phyloP scores from a whole-genome alignment of 345 rosid species.

The Eucalyptus cloeziana region DNA sequence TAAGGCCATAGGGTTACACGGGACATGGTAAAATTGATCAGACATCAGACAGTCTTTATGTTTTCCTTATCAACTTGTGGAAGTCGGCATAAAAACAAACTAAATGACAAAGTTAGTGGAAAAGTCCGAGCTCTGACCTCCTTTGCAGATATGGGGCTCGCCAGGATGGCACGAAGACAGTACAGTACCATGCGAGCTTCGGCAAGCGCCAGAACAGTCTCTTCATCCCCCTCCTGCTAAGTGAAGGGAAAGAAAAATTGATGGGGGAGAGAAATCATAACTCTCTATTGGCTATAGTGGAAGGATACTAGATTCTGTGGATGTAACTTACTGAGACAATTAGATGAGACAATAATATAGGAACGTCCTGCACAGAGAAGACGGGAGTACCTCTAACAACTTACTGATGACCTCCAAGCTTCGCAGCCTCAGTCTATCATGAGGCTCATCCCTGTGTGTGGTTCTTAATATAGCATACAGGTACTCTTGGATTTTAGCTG shows the following conservation, averaged over 20 bases:
- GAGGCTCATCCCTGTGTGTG: constrained; percentile 10
- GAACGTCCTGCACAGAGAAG: not conserved
- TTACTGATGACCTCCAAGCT: constrained; percentile 59
- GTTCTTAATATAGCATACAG: constrained; percentile 34
- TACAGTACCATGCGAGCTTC: constrained; percentile 22
- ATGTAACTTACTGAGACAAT: not conserved
- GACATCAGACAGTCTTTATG: not conserved
- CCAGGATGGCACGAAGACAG: constrained; percentile 37
- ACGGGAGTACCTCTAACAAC: constrained; percentile 34
- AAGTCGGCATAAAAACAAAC: not conserved
- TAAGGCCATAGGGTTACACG: not conserved
- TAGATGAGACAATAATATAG: not conserved
- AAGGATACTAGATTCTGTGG: not conserved
- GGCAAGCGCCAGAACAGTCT: constrained; percentile 27
- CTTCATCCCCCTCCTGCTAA: constrained; percentile 25
- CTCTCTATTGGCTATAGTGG: not conserved
- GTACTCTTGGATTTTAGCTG: constrained; percentile 38
- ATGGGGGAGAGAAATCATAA: not conserved
- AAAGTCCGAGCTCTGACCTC: constrained; percentile 22
- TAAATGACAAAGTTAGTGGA: not conserved
- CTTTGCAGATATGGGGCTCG: constrained; percentile 25
- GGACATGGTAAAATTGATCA: not conserved
- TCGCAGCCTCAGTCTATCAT: constrained; percentile 37
- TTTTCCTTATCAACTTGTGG: not conserved
- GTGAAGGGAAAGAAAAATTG: not conserved